Conservation (phyloP, 352 stramenopile genomes). For the Phytophthora rubi region DNA sequence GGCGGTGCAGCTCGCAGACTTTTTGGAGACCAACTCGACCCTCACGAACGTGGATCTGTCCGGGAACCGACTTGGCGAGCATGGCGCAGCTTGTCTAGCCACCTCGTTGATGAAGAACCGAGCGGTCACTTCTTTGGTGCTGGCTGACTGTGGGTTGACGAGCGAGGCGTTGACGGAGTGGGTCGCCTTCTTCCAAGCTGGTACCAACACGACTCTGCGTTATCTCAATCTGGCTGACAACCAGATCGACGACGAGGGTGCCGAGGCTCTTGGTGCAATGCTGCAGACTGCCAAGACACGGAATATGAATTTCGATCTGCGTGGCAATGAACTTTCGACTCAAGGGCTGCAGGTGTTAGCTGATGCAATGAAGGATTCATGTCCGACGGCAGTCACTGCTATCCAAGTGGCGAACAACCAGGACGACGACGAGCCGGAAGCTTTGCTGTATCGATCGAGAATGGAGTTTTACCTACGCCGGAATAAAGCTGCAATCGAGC, state of each 20-base stretch:
- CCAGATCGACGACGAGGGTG: slow-evolving; percentile 48
- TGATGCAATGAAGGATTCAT: slow-evolving; percentile 32
- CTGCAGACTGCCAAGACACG: slow-evolving; percentile 27
- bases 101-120: slow-evolving; percentile 46
- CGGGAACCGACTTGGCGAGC: slow-evolving; percentile 40
- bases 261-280: slow-evolving; percentile 32
- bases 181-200: slow-evolving; percentile 33
- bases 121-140: slow-evolving; percentile 28
- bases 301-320: slow-evolving; percentile 39
- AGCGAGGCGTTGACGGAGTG: slow-evolving; percentile 40
- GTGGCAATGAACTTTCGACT: slow-evolving; percentile 35
- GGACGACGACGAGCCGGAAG: slow-evolving; percentile 37
- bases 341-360: slow-evolving; percentile 34
- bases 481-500: slow-evolving; percentile 30
- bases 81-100: slow-evolving; percentile 47
- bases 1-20: slow-evolving; percentile 51
- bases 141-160: slow-evolving; percentile 41
- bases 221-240: slow-evolving; percentile 48
- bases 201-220: slow-evolving; percentile 30
- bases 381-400: slow-evolving; percentile 24
- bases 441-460: slow-evolving; percentile 27
- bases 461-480: slow-evolving; percentile 49
- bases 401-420: slow-evolving; percentile 44
- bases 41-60: slow-evolving; percentile 48
- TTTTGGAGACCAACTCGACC: slow-evolving; percentile 52